Conservation (phyloP, 2,329 filamentous ascomycete genomes). For the Microsporum audouinii region DNA sequence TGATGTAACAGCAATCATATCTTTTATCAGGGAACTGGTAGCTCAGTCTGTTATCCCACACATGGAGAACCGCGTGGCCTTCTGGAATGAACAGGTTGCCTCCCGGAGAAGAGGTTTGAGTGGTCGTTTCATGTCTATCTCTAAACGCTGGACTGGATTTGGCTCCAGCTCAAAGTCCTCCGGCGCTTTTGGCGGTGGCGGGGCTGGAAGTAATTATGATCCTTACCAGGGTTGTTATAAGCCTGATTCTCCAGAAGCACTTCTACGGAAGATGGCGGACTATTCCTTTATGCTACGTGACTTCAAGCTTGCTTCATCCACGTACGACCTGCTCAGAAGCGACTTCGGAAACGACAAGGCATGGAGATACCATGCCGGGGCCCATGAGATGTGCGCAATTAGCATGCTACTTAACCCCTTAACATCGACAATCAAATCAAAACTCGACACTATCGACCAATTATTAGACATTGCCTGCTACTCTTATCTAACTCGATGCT, state of each 20-base stretch:
- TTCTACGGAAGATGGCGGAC: conserved; percentile 86
- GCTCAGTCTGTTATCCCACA: conserved; percentile 88
- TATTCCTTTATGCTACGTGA: conserved; percentile 96
- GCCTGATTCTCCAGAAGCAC: conserved; percentile 72
- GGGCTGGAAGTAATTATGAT: conserved; percentile 58
- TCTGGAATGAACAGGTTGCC: conserved; percentile 96
- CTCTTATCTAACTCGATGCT: conserved; percentile 79
- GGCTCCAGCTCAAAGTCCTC: conserved; percentile 55
- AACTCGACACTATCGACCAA: conserved; percentile 69
- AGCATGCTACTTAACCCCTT: conserved; percentile 69
- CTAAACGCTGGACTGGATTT: conserved; percentile 79
- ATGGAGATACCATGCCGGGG: conserved; percentile 87
- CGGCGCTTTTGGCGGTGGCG: conserved; percentile 38
- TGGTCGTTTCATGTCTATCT: conserved; percentile 88
- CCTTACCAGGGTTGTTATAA: conserved; percentile 65
- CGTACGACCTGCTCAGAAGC: conserved; percentile 75
- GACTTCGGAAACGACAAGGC: conserved; percentile 95
- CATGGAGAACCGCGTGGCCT: conserved; percentile 83
- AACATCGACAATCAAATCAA: conserved; percentile 59
- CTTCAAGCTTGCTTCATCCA: conserved; percentile 83
- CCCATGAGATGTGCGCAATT: conserved; percentile 88
- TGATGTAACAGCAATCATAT: conserved; percentile 74
- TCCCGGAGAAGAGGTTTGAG: conserved; percentile 78
- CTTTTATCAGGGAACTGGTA: conserved; percentile 87
- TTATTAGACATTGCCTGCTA: conserved; percentile 86